A percentile compares a stretch with the other conserved stretches of the same genome.
phyloP scores from a whole-genome alignment of 140 eudicot species.

The Oenanthe javanica region DNA sequence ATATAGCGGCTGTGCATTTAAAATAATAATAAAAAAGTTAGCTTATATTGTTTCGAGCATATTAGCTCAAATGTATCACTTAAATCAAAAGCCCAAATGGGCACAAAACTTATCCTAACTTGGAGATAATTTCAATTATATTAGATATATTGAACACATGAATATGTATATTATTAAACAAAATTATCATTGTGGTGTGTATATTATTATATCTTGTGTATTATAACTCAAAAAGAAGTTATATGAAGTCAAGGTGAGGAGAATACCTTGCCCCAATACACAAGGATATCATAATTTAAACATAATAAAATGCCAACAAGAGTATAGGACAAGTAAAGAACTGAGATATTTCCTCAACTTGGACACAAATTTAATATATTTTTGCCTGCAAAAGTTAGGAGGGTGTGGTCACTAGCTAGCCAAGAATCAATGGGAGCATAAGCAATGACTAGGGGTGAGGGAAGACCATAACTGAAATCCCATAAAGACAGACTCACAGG shows the following conservation, averaged over 20 bases:
- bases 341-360: neutral
- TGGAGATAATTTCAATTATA: no score
- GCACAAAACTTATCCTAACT: no score
- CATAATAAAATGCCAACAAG: neutral
- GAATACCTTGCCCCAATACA: neutral
- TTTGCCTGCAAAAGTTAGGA: neutral
- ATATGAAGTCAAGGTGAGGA: neutral
- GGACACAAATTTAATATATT: neutral
- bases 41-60: no score
- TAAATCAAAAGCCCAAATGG: no score
- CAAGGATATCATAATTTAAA: neutral
- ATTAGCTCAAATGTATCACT: no score
- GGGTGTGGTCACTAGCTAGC: neutral
- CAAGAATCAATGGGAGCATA: neutral
- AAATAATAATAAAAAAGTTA: no score
- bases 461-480: constrained; percentile 1
- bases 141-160: no score
- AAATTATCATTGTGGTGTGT: no score
- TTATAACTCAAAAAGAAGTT: neutral
- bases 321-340: neutral
- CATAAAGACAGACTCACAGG: neutral
- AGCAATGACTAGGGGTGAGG: neutral
- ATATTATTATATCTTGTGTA: no score
- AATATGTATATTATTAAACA: no score
- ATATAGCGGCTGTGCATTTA: no score